Base-by-base conservation (phyloP, 2,329 filamentous ascomycete species). In the Diaporthe velutina region DNA sequence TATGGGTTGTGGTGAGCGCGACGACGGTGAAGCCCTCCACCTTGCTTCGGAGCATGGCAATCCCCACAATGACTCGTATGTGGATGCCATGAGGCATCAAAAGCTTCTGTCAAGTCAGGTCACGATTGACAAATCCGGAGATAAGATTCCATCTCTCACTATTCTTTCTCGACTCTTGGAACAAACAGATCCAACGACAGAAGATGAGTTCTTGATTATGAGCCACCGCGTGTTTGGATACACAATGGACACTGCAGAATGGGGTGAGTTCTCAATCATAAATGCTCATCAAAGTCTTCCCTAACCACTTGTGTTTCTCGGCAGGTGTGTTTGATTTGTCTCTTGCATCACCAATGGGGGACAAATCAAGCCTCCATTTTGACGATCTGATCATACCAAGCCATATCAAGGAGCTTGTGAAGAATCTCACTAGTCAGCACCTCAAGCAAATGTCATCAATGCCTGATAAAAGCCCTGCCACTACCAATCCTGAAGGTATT, bases 391-490 rank as follows among this genome's bases (percentile, higher is more conserved):
- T 19, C 30, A 60, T 60, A 12, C 33, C 55, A 8, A 60, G 5
- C 55, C 33, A 60, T 22, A 25, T 60, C 55, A 60, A 60, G 33
- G 55, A 60, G 55, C 38, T 60, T n/a, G 55, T 60, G 33, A 38
- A 38, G 22, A 60, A 60, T 25, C 33, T 60, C 12, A 60, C 55
- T 19, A 40, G 10, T 2, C 22, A 40, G 10, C 55, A 60, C 33
- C 19, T 60, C 22, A 60, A 60, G 22, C 33, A 40, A 60, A 60
- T 25, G 55, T 2, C 19, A 8, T n/a, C 55, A 40, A 8, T 7
- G 22, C 2, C 2, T 4, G 22, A 4, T 40, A 19, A 25, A 13
- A 4, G 12, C 2, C 40, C 33, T 15, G 10, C 3, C 19, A 25
- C 4, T 3, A 22, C 5, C 4, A 17, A 60, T 2, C 9, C 25